Evolutionary conservation across 371 early-diverging fungal species (phyloP), one percentile per base, ranked within the genome.

Genomic region (Mucor indicus): DNA sequence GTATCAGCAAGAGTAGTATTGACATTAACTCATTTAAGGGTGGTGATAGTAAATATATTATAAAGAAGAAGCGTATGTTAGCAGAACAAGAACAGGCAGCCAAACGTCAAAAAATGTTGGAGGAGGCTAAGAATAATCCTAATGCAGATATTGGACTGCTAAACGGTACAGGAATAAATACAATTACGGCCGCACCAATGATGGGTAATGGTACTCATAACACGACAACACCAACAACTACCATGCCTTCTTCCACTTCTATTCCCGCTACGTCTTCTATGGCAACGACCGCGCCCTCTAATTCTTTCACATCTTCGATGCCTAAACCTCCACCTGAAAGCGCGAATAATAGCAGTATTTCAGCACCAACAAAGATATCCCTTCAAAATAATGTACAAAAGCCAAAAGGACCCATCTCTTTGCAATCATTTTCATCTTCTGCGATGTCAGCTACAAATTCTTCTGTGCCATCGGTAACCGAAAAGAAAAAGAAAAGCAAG

Each of bases 401-500:
- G n/a, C n/a, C n/a, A n/a, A 41, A 41, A 33, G 47, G 53, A 1
- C 53, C 54, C 2, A 48, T 43, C 3, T 47, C 47, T 16, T n/a
- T 53, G 11, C 42, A 41, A 8, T 53, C 48, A 0, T 47, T 36
- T n/a, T 33, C 46, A 1, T 33, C 48, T n/a, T 11, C 6, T 13
- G 4, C 35, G 5, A 33, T 4, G 6, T n/a, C n/a, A n/a, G n/a
- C n/a, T n/a, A n/a, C n/a, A n/a, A n/a, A n/a, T n/a, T 37, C 23
- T 15, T 22, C 41, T 9, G 21, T 35, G 12, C 19, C 15, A 2
- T 21, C 15, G 12, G 5, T 38, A 31, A n/a, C n/a, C n/a, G 46
- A 50, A 40, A 48, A 55, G 33, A 67, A 71, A 42, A 71, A 71
- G 40, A 63, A 64, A 37, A 17, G 40, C 0, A 35, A 30, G 19